phyloP scores from a whole-genome alignment of 345 rosid species.

The Boechera divaricarpa region DNA sequence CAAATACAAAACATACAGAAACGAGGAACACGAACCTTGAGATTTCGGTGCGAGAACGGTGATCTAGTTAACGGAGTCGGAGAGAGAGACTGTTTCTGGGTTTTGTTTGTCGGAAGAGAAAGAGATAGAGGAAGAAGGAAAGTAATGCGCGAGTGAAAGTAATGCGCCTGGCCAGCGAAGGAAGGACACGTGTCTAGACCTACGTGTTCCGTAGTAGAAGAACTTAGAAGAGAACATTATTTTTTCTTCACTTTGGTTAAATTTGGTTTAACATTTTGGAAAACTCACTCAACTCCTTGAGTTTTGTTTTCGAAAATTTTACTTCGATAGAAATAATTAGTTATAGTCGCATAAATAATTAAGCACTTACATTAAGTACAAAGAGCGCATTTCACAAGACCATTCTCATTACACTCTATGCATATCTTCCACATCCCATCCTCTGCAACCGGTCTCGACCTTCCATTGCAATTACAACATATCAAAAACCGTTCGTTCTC shows the following conservation, averaged over 20 bases:
- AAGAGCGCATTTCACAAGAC: conserved; percentile 50
- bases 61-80: conserved; percentile 22
- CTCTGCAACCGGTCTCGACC: conserved; percentile 51
- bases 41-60: conserved; percentile 6
- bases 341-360: no score
- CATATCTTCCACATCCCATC: conserved; percentile 51
- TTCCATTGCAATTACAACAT: conserved; percentile 70
- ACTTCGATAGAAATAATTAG: no score
- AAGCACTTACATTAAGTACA: no score
- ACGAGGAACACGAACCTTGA: conserved; percentile 32
- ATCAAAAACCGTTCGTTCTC: conserved; percentile 58
- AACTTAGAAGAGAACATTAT: no score
- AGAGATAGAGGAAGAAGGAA: not conserved
- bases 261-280: not conserved
- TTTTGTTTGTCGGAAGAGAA: not conserved
- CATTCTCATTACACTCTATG: conserved; percentile 76
- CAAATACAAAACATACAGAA: not conserved
- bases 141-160: conserved; percentile 10
- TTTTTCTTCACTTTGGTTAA: not conserved
- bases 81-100: conserved; percentile 11
- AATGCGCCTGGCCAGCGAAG: not conserved
- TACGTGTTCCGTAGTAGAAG: not conserved
- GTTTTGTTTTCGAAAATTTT: no score
- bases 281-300: not conserved
- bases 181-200: conserved; percentile 12